Base-by-base conservation (phyloP, 345 rosid genomes). In the Orychophragmus violaceus region DNA sequence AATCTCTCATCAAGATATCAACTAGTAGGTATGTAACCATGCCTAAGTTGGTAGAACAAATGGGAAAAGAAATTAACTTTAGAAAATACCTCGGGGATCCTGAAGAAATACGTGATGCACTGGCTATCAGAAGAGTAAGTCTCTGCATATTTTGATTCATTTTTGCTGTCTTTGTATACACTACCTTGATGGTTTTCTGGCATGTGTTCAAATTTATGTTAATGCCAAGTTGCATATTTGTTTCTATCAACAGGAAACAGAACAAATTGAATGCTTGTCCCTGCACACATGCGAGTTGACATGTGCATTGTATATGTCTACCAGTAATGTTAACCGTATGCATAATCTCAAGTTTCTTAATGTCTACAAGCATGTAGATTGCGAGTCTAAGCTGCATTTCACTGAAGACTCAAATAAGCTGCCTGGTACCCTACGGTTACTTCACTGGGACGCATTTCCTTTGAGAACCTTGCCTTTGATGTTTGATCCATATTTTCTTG, bases 391-490 rank as follows among this genome's bases (percentile, higher is more conserved):
- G 18, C 17, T 37, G 12, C 9, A 37, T 2, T 0, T 24, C 16
- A 37, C 22, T 37, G 21, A 2, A 28, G 37, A 53, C 37, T 2
- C 27, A 14, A 1, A 3, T 14, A 1, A 14, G 37, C 19, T 9
- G 23, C 35, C 57, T 8, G 2, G 1, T 14, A 27, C 6, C 2
- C 51, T 74, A 7, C 21, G 59, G 44, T 28, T 44, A 28, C 27
- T 68, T 12, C 64, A 68, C 3, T 68, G 74, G 78, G 58, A 68
- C 46, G 52, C 64, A 60, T 74, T 33, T 30, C 74, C 78, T 2
- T 45, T 66, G 1, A 28, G 4, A 5, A 28, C 37, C 23, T 6
- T 52, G 3, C 58, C 58, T 52, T 4, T 51, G 18, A 25, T 7
- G 6, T 11, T 16, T 27, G 36, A 27, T 28, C 9, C 13, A 4